Evolutionary conservation across 495 filamentous ascomycete genomes (phyloP).

Genomic region (Cercophora scortea): DNA sequence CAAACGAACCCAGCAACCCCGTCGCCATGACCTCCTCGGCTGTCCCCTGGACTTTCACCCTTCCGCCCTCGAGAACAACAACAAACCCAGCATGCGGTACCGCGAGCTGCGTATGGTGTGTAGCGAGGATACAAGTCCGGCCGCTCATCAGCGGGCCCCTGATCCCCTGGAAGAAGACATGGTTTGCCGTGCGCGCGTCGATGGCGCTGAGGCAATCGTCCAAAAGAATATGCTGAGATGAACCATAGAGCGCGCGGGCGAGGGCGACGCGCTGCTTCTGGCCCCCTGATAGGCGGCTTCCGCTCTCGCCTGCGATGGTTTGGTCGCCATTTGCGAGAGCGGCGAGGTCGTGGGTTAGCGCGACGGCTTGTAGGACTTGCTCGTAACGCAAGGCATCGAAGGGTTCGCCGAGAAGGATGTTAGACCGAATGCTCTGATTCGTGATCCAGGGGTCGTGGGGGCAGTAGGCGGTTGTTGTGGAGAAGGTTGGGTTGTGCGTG

Average conservation of each 20-base stretch:
- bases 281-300: constrained; percentile 77
- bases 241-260: constrained; percentile 76
- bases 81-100: neutral
- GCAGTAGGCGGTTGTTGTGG: constrained; percentile 3
- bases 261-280: constrained; percentile 79
- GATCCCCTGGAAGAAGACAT: constrained; percentile 7
- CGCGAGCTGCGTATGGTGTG: constrained; percentile 8
- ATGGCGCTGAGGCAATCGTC: constrained; percentile 81
- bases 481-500: neutral
- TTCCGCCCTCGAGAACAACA: constrained; percentile 3
- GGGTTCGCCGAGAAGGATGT: constrained; percentile 30
- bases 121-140: constrained; percentile 11
- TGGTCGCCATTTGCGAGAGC: constrained; percentile 73
- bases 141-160: constrained; percentile 5
- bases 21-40: neutral
- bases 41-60: neutral
- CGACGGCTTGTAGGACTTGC: constrained; percentile 71
- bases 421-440: constrained; percentile 35
- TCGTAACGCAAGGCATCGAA: constrained; percentile 62
- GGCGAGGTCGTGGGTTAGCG: constrained; percentile 69
- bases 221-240: constrained; percentile 73
- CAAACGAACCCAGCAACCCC: neutral
- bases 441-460: constrained; percentile 35
- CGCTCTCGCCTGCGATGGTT: constrained; percentile 78
- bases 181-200: constrained; percentile 30